These are phyloP conservation scores for Haplosporangium gracile DNA, from an alignment of 192 early-diverging fungal genomes.

Conservation along the genomic window DNA sequence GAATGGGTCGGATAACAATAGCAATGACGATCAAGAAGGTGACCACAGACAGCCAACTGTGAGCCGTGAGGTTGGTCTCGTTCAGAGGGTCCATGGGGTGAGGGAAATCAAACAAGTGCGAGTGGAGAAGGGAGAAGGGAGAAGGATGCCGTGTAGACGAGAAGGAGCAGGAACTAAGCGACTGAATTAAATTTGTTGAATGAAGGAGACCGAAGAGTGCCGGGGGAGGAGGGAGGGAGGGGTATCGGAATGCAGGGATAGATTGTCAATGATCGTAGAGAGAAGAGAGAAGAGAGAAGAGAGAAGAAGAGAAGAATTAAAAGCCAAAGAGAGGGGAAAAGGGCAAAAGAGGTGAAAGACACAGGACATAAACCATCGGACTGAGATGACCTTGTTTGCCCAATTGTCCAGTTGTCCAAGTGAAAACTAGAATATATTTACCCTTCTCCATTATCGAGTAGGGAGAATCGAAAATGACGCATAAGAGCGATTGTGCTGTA, in stretches of 20 bases:
- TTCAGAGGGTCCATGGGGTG: not conserved
- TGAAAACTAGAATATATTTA: not conserved
- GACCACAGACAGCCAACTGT: slow-evolving; percentile 69
- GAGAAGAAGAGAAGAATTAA: not conserved
- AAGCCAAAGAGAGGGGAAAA: not conserved
- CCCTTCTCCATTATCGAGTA: not conserved
- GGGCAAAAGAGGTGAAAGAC: not conserved
- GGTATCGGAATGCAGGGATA: not conserved
- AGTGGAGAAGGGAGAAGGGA: not conserved
- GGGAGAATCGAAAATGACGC: not conserved
- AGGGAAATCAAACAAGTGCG: not conserved
- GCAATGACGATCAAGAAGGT: slow-evolving; percentile 69
- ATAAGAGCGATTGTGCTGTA: too few species aligned
- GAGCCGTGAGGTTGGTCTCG: slow-evolving; percentile 4
- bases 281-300: not conserved
- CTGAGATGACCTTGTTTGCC: not conserved
- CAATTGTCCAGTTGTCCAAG: not conserved
- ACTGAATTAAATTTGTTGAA: not conserved
- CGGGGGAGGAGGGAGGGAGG: not conserved
- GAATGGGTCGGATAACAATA: slow-evolving; percentile 72
- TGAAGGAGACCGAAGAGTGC: not conserved
- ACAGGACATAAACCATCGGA: not conserved
- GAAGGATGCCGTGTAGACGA: not conserved
- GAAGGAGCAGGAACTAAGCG: not conserved
- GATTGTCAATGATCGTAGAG: not conserved